phyloP scores from a whole-genome alignment of 1,139 yeast species.

The Taphrina pruni region DNA sequence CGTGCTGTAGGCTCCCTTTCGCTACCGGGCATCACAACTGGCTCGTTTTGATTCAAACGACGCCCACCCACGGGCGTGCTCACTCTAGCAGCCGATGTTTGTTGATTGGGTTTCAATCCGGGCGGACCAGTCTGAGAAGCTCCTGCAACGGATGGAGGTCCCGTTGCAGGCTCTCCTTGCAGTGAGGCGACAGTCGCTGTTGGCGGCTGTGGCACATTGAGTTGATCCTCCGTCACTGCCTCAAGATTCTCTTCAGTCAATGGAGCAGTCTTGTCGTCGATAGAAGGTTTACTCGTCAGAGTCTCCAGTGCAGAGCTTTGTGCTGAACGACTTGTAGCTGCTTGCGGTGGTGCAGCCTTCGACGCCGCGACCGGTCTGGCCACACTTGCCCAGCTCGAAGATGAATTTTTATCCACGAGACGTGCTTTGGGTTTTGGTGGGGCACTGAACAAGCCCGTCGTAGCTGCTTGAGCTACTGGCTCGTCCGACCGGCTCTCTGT shows the following conservation, averaged over 20 bases:
- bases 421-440: slow-evolving; percentile 37
- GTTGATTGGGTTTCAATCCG: slow-evolving; percentile 18
- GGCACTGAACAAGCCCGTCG: slow-evolving; percentile 4
- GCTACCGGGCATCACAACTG: slow-evolving; percentile 40
- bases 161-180: slow-evolving; percentile 38
- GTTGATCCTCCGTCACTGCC: slow-evolving; percentile 35
- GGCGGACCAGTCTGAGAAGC: slow-evolving; percentile 35
- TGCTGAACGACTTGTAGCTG: background rate
- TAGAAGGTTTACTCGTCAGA: background rate
- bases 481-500: background rate
- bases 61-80: slow-evolving; percentile 37
- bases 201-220: slow-evolving; percentile 33
- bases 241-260: slow-evolving; percentile 36
- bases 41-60: slow-evolving; percentile 31
- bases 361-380: slow-evolving; percentile 26
- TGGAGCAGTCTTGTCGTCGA: slow-evolving; percentile 20
- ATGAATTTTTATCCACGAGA: slow-evolving; percentile 33
- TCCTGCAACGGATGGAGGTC: slow-evolving; percentile 26
- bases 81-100: slow-evolving; percentile 14
- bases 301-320: background rate
- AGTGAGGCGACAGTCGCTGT: slow-evolving; percentile 33
- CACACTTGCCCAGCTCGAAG: slow-evolving; percentile 38
- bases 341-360: background rate
- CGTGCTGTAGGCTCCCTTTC: slow-evolving; percentile 26
- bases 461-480: slow-evolving; percentile 6